phyloP scores from a whole-genome alignment of 371 early-diverging fungal species.

The Circinella minor region DNA sequence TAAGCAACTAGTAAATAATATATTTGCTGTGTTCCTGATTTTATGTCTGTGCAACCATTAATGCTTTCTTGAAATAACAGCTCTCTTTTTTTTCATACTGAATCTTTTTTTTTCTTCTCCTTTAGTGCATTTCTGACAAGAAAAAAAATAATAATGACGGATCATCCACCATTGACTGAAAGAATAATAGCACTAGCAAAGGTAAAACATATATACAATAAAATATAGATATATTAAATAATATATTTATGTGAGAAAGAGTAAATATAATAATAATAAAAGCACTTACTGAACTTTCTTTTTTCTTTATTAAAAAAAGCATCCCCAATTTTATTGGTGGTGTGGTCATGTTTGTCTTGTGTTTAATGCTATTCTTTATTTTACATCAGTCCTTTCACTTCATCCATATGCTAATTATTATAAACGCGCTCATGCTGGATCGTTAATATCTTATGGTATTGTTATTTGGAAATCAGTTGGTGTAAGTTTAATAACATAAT shows the following conservation, averaged over 20 bases:
- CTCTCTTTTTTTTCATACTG: not conserved
- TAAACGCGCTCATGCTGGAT: conserved; percentile 71
- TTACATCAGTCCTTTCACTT: conserved; percentile 41
- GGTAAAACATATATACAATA: not conserved
- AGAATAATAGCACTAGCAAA: not conserved
- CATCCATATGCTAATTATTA: conserved; percentile 51
- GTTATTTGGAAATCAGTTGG: conserved; percentile 85
- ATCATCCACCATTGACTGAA: conserved; percentile 7
- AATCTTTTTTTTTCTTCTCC: not conserved
- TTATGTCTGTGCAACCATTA: not conserved
- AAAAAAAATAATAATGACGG: conserved; percentile 2
- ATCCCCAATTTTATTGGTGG: conserved; percentile 66
- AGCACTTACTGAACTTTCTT: not conserved
- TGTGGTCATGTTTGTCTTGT: conserved; percentile 47
- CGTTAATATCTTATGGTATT: conserved; percentile 77
- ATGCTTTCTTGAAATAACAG: not conserved
- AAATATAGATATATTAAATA: no score
- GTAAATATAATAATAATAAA: no score
- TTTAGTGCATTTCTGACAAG: not conserved
- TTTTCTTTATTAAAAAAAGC: conserved; percentile 26
- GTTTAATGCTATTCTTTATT: conserved; percentile 36
- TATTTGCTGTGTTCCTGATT: not conserved
- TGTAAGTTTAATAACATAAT: conserved; percentile 42
- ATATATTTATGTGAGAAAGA: no score
- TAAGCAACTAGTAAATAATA: not conserved